Conservation (phyloP, 2,329 filamentous ascomycete genomes). For the Bipolaris victoriae region DNA sequence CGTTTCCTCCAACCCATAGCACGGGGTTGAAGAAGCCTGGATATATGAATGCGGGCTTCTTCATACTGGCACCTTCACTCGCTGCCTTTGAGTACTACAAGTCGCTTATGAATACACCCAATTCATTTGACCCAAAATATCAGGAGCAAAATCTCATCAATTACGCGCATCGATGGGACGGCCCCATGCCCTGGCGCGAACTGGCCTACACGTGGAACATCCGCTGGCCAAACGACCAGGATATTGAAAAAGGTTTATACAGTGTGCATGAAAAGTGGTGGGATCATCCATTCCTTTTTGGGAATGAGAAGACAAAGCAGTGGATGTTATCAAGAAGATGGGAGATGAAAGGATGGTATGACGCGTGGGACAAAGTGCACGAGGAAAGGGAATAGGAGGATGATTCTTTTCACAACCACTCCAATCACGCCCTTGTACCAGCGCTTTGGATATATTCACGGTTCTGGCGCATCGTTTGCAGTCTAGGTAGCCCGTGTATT, state of each 20-base stretch:
- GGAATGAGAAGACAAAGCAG: conserved; percentile 38
- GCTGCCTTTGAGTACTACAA: conserved; percentile 43
- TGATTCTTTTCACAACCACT: no score
- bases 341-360: conserved; percentile 50
- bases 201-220: conserved; percentile 49
- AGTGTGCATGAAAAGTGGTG: conserved; percentile 53
- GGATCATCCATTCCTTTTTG: conserved; percentile 33
- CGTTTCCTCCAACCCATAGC: conserved; percentile 42
- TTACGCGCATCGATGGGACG: conserved; percentile 43
- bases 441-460: no score
- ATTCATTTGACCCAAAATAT: conserved; percentile 42
- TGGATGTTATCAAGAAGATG: conserved; percentile 44
- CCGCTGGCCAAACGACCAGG: conserved; percentile 44
- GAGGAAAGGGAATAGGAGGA: neutral
- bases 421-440: no score
- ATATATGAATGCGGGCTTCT: conserved; percentile 50
- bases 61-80: conserved; percentile 42
- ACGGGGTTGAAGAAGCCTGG: conserved; percentile 37
- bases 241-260: conserved; percentile 45
- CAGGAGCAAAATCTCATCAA: conserved; percentile 50
- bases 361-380: conserved; percentile 22
- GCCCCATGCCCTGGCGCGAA: conserved; percentile 52
- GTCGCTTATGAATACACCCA: conserved; percentile 33
- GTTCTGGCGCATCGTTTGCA: no score
- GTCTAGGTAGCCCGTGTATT: no score